phyloP scores from a whole-genome alignment of 345 rosid species.

The Balakata baccata region DNA sequence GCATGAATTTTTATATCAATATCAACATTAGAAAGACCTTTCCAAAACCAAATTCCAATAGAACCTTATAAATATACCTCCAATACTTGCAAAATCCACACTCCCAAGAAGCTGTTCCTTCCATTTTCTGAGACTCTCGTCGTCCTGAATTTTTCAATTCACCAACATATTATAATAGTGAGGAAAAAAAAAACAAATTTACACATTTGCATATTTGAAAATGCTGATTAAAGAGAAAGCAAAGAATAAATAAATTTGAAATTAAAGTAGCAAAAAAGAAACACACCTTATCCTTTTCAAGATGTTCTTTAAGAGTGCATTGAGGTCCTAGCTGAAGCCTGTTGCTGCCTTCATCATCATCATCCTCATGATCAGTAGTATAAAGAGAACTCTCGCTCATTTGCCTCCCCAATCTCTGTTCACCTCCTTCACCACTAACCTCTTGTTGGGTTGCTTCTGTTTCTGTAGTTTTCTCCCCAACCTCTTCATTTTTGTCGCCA shows the following conservation, averaged over 20 bases:
- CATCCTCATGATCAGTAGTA: slow-evolving; percentile 48
- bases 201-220: no score
- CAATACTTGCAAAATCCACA: slow-evolving; percentile 64
- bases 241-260: no score
- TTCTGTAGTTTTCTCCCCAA: neutral
- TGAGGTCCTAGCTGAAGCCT: slow-evolving; percentile 67
- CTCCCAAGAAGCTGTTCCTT: slow-evolving; percentile 77
- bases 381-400: slow-evolving; percentile 42
- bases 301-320: slow-evolving; percentile 65
- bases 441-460: slow-evolving; percentile 16
- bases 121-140: slow-evolving; percentile 82
- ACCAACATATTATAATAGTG: slow-evolving; percentile 3
- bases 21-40: neutral
- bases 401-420: slow-evolving; percentile 30
- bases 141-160: slow-evolving; percentile 47
- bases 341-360: slow-evolving; percentile 41
- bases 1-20: neutral
- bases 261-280: neutral
- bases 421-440: slow-evolving; percentile 30
- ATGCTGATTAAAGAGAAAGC: no score
- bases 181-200: neutral
- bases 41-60: neutral
- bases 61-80: slow-evolving; percentile 39
- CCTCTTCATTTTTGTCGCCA: slow-evolving; percentile 26
- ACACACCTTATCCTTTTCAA: slow-evolving; percentile 66